Conservation (phyloP, 805 yeast species). For the Blastobotrys muscicola region DNA sequence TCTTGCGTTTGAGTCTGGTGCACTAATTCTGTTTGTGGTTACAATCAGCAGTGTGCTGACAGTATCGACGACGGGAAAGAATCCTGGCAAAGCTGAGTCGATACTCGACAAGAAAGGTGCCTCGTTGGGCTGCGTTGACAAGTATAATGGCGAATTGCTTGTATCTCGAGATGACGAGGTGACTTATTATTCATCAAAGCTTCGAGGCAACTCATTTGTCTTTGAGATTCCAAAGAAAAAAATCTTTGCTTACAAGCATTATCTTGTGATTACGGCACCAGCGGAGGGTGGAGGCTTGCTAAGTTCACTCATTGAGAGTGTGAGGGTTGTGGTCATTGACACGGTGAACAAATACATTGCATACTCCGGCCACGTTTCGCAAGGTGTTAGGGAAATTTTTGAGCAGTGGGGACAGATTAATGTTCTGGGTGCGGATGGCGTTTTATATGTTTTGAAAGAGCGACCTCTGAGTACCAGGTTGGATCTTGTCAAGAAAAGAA, state of each 20-base stretch:
- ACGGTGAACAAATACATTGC: conserved; percentile 59
- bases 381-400: conserved; percentile 51
- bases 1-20: conserved; percentile 41
- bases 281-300: conserved; percentile 22
- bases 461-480: conserved; percentile 59
- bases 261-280: conserved; percentile 52
- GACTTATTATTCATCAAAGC: conserved; percentile 43
- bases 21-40: conserved; percentile 53
- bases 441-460: conserved; percentile 58
- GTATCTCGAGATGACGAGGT: conserved; percentile 59
- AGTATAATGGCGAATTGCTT: conserved; percentile 39
- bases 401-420: conserved; percentile 47
- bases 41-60: conserved; percentile 66
- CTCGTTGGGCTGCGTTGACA: conserved; percentile 33
- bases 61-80: conserved; percentile 69
- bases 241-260: conserved; percentile 39
- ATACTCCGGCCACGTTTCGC: conserved; percentile 58
- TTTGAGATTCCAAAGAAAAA: conserved; percentile 49
- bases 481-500: conserved; percentile 56
- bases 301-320: conserved; percentile 19
- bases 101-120: conserved; percentile 42
- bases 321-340: conserved; percentile 61
- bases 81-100: conserved; percentile 52
- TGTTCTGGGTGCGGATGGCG: conserved; percentile 65
- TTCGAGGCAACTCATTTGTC: conserved; percentile 37